These are phyloP conservation scores for Puccinia hordei DNA, from an alignment of 1,284 basidiomycete species.

Conservation along the genomic window DNA sequence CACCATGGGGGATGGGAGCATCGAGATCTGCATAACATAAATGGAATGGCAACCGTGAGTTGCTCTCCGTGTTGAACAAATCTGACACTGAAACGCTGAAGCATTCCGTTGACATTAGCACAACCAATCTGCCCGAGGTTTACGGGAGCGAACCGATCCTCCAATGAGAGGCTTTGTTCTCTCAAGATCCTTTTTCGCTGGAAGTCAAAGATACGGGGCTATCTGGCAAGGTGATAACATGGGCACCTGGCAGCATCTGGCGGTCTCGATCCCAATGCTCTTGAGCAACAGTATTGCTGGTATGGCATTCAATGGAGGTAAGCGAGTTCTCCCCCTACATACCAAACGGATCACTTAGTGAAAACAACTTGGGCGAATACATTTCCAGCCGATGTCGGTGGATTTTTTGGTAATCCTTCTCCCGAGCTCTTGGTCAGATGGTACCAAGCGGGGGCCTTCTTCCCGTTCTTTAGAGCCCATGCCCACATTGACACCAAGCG, in stretches of 20 bases:
- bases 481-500: constrained; percentile 98
- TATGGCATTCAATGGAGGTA: constrained; percentile 81
- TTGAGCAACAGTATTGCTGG: constrained; percentile 88
- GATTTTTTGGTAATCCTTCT: constrained; percentile 96
- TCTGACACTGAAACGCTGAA: not conserved
- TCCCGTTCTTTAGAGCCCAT: constrained; percentile 97
- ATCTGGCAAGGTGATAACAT: constrained; percentile 99
- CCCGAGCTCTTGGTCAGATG: constrained; percentile 93
- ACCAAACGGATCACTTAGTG: constrained; percentile 38
- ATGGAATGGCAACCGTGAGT: constrained; percentile 67
- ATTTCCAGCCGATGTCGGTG: constrained; percentile 82
- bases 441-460: constrained; percentile 94
- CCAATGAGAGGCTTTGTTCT: constrained; percentile 88
- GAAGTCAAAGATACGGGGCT: constrained; percentile 91
- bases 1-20: constrained; percentile 97
- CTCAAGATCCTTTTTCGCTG: constrained; percentile 90
- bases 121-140: constrained; percentile 81
- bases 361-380: not conserved
- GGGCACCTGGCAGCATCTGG: constrained; percentile 96
- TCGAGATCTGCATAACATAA: constrained; percentile 90
- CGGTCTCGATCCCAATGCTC: constrained; percentile 89
- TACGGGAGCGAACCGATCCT: constrained; percentile 73
- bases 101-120: constrained; percentile 63
- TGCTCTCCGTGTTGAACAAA: not conserved
- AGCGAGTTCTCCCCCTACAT: not conserved